A percentile compares a stretch with the other conserved stretches of the same genome.
These are phyloP conservation scores for Fusarium buxicola DNA, from an alignment of 2,329 filamentous ascomycete genomes.

Conservation along the genomic window DNA sequence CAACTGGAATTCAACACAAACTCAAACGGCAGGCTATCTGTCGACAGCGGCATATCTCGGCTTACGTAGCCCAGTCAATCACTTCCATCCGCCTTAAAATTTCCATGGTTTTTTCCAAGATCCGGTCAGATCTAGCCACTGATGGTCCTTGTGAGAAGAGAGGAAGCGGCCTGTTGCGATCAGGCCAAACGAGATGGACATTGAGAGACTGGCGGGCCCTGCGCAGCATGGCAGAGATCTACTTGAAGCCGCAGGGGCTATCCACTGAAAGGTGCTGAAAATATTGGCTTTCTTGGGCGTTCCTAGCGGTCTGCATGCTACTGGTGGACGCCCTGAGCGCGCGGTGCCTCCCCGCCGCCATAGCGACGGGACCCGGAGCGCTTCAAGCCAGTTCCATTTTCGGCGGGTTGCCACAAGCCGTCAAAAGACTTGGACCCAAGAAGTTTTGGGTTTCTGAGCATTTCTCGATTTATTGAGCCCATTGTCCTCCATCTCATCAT, in stretches of 20 bases:
- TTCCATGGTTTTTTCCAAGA: too few relatives aligned
- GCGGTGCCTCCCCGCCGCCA: not conserved
- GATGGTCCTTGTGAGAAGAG: not conserved
- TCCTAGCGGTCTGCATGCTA: constrained; percentile 11
- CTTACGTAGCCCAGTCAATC: not conserved
- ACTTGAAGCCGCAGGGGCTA: constrained; percentile 14
- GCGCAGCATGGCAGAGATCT: not conserved
- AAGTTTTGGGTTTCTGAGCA: not conserved
- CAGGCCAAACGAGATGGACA: too few relatives aligned
- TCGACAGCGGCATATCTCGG: not conserved
- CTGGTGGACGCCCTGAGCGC: not conserved
- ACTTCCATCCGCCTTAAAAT: not conserved
- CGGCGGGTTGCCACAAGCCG: constrained; percentile 27
- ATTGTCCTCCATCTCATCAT: not conserved
- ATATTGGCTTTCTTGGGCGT: constrained; percentile 5
- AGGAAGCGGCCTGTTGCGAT: not conserved
- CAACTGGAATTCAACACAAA: constrained; percentile 34
- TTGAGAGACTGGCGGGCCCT: too few relatives aligned
- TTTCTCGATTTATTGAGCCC: constrained; percentile 14
- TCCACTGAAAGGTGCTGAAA: constrained; percentile 6
- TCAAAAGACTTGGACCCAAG: not conserved
- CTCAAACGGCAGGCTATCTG: not conserved
- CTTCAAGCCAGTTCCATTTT: constrained; percentile 22
- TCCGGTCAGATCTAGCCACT: too few relatives aligned
- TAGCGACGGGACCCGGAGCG: constrained; percentile 8